phyloP scores from a whole-genome alignment of 176 grass and related monocot genomes.

The Themeda triandra region DNA sequence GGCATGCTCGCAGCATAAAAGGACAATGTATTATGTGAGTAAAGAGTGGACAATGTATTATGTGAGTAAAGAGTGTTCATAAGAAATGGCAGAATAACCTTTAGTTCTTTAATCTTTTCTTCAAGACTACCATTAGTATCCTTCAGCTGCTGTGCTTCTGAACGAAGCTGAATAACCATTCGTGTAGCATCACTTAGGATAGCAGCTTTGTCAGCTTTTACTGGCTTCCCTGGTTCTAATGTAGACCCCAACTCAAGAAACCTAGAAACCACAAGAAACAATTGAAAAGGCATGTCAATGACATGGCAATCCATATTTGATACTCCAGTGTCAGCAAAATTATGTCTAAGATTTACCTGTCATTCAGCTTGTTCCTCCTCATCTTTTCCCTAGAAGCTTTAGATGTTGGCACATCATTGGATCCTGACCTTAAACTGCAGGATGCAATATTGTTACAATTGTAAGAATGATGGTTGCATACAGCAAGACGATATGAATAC shows the following conservation, averaged over 20 bases:
- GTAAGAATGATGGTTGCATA: conserved; percentile 1
- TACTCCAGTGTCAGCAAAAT: not conserved
- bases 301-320: not conserved
- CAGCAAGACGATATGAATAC: not conserved
- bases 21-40: not conserved
- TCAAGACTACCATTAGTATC: conserved; percentile 63
- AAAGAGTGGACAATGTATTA: not conserved
- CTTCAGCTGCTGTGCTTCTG: conserved; percentile 60
- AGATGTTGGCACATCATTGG: conserved; percentile 42
- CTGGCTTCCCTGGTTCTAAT: conserved; percentile 66
- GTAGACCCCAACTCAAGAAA: conserved; percentile 67
- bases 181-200: conserved; percentile 69
- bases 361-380: conserved; percentile 69
- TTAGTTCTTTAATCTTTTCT: conserved; percentile 77
- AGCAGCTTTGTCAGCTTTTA: conserved; percentile 65
- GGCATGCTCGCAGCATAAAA: not conserved
- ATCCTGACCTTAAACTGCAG: conserved; percentile 53
- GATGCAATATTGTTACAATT: conserved; percentile 18
- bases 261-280: conserved; percentile 35
- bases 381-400: conserved; percentile 75
- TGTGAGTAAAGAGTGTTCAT: not conserved
- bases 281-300: not conserved
- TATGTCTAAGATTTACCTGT: conserved; percentile 41
- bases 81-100: conserved; percentile 30
- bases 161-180: conserved; percentile 67